These are phyloP conservation scores for Plasmodium blacklocki DNA, from an alignment of 169 alveolate species.

Conservation along the genomic window DNA sequence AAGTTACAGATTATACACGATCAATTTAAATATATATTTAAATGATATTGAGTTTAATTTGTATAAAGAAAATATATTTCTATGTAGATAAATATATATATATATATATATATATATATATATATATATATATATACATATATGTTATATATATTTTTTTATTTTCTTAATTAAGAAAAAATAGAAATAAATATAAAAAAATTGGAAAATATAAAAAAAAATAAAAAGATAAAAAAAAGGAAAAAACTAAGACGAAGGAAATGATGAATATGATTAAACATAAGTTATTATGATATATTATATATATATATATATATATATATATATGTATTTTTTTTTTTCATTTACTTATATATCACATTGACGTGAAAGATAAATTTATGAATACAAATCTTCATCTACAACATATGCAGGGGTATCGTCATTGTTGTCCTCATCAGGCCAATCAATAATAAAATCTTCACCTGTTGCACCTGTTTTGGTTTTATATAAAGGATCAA, in stretches of 20 bases:
- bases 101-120: no score
- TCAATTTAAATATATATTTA: neutral
- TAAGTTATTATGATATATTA: no score
- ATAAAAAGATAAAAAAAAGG: slow-evolving; percentile 3
- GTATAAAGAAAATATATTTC: no score
- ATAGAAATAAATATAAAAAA: neutral
- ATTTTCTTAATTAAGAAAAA: neutral
- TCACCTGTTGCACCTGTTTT: slow-evolving; percentile 90
- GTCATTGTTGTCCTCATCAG: slow-evolving; percentile 87
- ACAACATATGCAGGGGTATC: slow-evolving; percentile 69
- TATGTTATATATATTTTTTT: neutral
- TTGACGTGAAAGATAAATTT: neutral
- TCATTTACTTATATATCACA: neutral
- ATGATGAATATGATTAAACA: no score
- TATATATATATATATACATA: no score
- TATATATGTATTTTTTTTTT: no score
- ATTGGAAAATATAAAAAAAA: neutral
- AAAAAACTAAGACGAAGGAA: no score
- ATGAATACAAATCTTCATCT: slow-evolving; percentile 73
- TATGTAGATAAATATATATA: no score
- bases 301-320: slow-evolving; percentile 5
- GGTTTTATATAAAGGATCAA: slow-evolving; percentile 98
- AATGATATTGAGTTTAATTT: neutral
- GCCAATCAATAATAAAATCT: slow-evolving; percentile 94
- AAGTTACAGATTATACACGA: slow-evolving; percentile 13